Conservation (phyloP, 495 filamentous ascomycete species). For the Penicillium macrosclerotiorum region DNA sequence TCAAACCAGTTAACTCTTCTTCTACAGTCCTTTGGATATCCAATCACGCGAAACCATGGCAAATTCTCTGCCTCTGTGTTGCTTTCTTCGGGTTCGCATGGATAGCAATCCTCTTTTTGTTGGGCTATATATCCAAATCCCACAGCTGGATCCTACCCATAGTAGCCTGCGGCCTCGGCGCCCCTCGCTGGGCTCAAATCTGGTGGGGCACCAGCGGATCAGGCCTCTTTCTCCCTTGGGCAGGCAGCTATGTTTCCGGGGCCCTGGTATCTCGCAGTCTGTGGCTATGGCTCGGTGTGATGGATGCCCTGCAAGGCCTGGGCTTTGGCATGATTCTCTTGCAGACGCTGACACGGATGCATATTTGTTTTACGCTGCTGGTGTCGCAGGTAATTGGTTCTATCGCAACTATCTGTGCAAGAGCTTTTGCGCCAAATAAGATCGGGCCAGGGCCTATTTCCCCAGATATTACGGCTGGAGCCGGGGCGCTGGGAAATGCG, state of each 20-base stretch:
- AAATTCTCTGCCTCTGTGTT: slow-evolving; percentile 42
- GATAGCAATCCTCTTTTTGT: slow-evolving; percentile 38
- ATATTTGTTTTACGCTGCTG: slow-evolving; percentile 50
- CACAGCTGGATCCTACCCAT: slow-evolving; percentile 53
- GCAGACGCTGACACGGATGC: slow-evolving; percentile 49
- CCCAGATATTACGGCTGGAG: slow-evolving; percentile 43
- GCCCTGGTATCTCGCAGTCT: slow-evolving; percentile 47
- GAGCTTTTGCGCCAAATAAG: slow-evolving; percentile 46
- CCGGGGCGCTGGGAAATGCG: slow-evolving; percentile 49
- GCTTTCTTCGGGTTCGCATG: slow-evolving; percentile 47
- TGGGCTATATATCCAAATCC: slow-evolving; percentile 41
- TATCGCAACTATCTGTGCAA: slow-evolving; percentile 47
- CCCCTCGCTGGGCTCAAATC: slow-evolving; percentile 52
- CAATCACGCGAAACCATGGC: slow-evolving; percentile 43
- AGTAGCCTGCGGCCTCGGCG: slow-evolving; percentile 49
- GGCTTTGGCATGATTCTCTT: slow-evolving; percentile 54
- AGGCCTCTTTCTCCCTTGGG: slow-evolving; percentile 49
- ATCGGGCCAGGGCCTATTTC: slow-evolving; percentile 50
- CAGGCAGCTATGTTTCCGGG: slow-evolving; percentile 40
- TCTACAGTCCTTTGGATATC: slow-evolving; percentile 46
- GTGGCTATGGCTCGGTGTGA: slow-evolving; percentile 52
- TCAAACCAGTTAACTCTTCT: neutral
- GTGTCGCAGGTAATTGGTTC: slow-evolving; percentile 52
- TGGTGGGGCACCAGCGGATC: slow-evolving; percentile 51
- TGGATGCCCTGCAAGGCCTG: slow-evolving; percentile 48